A percentile compares a stretch with the other conserved stretches of the same genome.
phyloP scores from a whole-genome alignment of 2,329 filamentous ascomycete species.

The Apiospora arundinis region DNA sequence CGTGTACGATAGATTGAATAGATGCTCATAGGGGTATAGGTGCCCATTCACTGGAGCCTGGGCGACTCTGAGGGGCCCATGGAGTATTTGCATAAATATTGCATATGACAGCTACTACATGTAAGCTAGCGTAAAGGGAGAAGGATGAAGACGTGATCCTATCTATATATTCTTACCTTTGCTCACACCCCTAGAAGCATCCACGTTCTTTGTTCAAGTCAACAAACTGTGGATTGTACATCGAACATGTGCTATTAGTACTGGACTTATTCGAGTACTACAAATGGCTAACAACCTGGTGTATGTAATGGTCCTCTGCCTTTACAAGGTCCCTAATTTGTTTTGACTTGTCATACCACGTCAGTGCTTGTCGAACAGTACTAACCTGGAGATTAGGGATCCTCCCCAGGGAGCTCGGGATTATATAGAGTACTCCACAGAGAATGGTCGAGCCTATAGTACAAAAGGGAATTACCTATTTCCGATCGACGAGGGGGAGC shows the following conservation, averaged over 20 bases:
- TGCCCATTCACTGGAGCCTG: neutral
- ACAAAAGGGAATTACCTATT: conserved; percentile 74
- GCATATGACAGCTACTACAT: neutral
- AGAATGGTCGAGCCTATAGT: conserved; percentile 76
- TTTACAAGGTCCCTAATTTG: neutral
- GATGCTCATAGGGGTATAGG: neutral
- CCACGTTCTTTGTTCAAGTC: neutral
- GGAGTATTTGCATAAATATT: neutral
- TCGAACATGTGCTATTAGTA: neutral
- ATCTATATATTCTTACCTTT: neutral
- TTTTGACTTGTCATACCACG: neutral
- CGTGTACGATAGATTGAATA: neutral
- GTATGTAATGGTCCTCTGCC: neutral
- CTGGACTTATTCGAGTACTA: neutral
- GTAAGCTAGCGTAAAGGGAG: neutral
- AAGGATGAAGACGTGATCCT: neutral
- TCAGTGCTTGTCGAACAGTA: neutral
- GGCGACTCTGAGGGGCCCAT: neutral
- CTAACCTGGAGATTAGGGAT: neutral
- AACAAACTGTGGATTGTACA: neutral
- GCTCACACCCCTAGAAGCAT: neutral
- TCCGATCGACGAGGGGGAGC: conserved; percentile 78
- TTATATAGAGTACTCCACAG: conserved; percentile 36
- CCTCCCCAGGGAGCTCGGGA: neutral
- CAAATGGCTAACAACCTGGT: neutral